phyloP scores from a whole-genome alignment of 2,329 filamentous ascomycete species.

The Gyromitra esculenta region DNA sequence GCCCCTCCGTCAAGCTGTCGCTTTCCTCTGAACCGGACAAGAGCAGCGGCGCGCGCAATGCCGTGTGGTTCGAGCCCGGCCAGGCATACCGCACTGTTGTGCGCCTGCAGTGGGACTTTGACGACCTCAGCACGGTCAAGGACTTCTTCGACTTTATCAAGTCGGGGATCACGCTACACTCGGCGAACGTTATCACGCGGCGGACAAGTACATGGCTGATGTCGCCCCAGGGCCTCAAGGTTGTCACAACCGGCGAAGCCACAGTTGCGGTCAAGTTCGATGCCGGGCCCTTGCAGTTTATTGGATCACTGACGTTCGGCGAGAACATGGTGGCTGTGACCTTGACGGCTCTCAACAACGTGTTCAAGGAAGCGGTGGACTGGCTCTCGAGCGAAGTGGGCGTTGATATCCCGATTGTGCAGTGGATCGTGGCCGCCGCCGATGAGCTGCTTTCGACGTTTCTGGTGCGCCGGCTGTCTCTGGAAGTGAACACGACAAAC shows the following conservation, averaged over 20 bases:
- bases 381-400: slow-evolving; percentile 13
- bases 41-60: slow-evolving; percentile 37
- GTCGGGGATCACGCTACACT: not conserved
- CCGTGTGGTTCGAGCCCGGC: slow-evolving; percentile 51
- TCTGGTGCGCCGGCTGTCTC: slow-evolving; percentile 10
- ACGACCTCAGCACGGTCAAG: not conserved
- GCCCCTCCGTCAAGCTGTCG: not conserved
- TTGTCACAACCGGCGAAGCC: not conserved
- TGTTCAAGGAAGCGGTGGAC: slow-evolving; percentile 21
- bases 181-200: not conserved
- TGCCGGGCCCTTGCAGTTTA: slow-evolving; percentile 1
- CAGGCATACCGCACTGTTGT: slow-evolving; percentile 40
- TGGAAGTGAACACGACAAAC: slow-evolving; percentile 1
- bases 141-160: slow-evolving; percentile 12
- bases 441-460: not conserved
- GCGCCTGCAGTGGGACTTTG: slow-evolving; percentile 31
- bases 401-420: slow-evolving; percentile 14
- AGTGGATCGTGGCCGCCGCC: not conserved
- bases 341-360: slow-evolving; percentile 26
- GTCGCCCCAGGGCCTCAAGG: not conserved
- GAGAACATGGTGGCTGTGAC: slow-evolving; percentile 2
- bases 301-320: slow-evolving; percentile 11
- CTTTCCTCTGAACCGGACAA: slow-evolving; percentile 1
- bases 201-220: not conserved
- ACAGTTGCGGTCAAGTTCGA: not conserved